Evolutionary conservation across 2,329 filamentous ascomycete species (phyloP), one percentile per base, ranked within the genome.

Genomic region (Microthyrium microscopicum): DNA sequence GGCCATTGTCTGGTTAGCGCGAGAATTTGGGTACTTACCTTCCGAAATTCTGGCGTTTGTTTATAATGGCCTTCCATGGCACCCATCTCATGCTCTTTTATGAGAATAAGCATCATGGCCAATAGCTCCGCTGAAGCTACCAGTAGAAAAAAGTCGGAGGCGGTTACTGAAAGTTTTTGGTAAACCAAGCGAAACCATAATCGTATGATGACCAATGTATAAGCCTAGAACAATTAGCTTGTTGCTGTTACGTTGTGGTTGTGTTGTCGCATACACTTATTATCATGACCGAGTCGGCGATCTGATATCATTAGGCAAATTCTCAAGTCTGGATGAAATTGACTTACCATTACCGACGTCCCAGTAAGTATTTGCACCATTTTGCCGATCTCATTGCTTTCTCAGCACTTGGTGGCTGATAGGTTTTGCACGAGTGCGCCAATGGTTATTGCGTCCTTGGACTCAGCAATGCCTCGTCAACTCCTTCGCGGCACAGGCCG

Each of bases 161-260:
- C 13, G 3, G 29, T 37, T 11, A 36, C 20, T 9, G 21, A 20
- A 17, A 17, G 15, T 19, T 19, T 4, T 27, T 34, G 35, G 30
- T 26, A 18, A 17, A 37, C 15, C 12, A 37, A 18, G 20, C 35
- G 20, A 21, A 37, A 37, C 35, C 35, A 37, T 35, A 37, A 13
- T 21, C 35, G 33, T 4, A 34, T 24, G 11, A 22, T 8, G 20
- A 37, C 35, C 13, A 37, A 21, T 11, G 19, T 28, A 21, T 27
- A 37, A 11, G 35, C 35, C 30, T 30, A 15, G 17, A 12, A 13
- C 26, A n/a, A 35, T 22, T 8, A 29, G 27, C 13, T 5, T 16
- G 33, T 28, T 29, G 18, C 18, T n/a, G 15, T 15, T 12, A 16
- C 11, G 19, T 33, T 9, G 29, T 11, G 9, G 11, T 8, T 11